Evolutionary conservation across 805 yeast species (phyloP), one percentile per base, ranked within the genome.

Genomic region (Lipomyces sp.): DNA sequence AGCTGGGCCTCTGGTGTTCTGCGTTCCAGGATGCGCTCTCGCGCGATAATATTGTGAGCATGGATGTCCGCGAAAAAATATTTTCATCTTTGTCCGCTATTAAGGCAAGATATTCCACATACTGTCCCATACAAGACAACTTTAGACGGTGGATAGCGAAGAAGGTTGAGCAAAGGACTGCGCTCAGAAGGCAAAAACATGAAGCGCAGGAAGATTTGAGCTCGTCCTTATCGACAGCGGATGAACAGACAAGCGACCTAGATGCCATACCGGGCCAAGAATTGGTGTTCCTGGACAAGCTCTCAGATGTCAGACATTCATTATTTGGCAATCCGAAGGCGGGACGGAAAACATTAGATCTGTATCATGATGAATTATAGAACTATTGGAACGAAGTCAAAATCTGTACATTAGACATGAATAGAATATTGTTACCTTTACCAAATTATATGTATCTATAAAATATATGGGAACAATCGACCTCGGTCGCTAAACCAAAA

Each of bases 251-350:
- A 6, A 51, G 13, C 10, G 34, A 29, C 29, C 54, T 51, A 24
- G 54, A 51, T 29, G 15, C 33, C 54, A 51, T 8, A 29, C 32
- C 65, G 8, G 75, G 72, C 24, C 75, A 79, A 50, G 81, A 77
- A 37, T 48, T 71, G 48, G 81, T 75, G 39, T 78, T 77, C 70
- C 83, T 83, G 64, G 71, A 75, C 35, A 81, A 79, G 37, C 77
- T 86, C 30, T 71, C 79, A 8, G 77, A 78, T 35, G 79, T 81
- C 15, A 83, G 96, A 72, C 94, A 90, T 74, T 74, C 78, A 30
- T 85, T 88, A 0, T 91, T 91, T 78, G 97, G 97, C 1, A 91
- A 91, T 73, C 90, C 90, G 24, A 80, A 84, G 73, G 96, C 89
- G 0, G 76, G 83, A 64, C 81, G 95, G 67, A 89, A 88, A 74